Evolutionary conservation across 495 filamentous ascomycete genomes (phyloP).

Genomic region (Penicillium coffeae): DNA sequence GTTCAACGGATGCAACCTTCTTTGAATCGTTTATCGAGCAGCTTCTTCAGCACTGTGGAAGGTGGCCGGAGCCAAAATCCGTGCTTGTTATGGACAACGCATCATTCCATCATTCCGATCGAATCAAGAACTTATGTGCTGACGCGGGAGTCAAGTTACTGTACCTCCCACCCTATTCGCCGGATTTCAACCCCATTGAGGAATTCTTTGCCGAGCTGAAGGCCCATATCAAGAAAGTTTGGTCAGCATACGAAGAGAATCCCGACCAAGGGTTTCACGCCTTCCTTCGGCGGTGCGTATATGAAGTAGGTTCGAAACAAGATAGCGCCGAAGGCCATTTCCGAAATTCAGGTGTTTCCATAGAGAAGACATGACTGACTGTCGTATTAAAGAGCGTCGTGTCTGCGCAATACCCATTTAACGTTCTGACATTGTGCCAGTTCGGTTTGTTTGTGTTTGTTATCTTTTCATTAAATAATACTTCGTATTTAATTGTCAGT

Average conservation of each 20-base stretch:
- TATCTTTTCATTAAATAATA: too few species aligned
- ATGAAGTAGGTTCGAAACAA: slow-evolving; percentile 8
- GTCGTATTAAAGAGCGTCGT: background rate
- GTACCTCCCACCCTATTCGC: slow-evolving; percentile 7
- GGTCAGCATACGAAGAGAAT: slow-evolving; percentile 5
- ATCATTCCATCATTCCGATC: slow-evolving; percentile 33
- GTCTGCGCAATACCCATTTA: too few species aligned
- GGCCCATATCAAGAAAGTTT: slow-evolving; percentile 1
- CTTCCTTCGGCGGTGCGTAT: slow-evolving; percentile 10
- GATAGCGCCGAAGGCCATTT: slow-evolving; percentile 15
- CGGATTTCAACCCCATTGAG: slow-evolving; percentile 15
- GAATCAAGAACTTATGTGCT: slow-evolving; percentile 13
- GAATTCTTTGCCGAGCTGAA: slow-evolving; percentile 21
- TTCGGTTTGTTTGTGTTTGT: too few species aligned
- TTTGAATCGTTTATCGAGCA: slow-evolving; percentile 42
- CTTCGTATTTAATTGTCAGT: too few species aligned
- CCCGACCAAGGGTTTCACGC: slow-evolving; percentile 11
- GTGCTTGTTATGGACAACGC: slow-evolving; percentile 47
- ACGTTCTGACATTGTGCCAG: too few species aligned
- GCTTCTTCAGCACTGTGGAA: slow-evolving; percentile 32
- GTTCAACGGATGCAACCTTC: slow-evolving; percentile 32
- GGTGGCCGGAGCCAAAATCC: slow-evolving; percentile 35
- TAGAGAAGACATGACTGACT: slow-evolving; percentile 1
- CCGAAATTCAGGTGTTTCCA: slow-evolving; percentile 11
- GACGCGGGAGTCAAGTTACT: slow-evolving; percentile 1